Percentiles rank a stretch among this genome's conserved stretches.
Conservation (phyloP, 192 early-diverging fungal species). For the Rhizophagus sp. region DNA sequence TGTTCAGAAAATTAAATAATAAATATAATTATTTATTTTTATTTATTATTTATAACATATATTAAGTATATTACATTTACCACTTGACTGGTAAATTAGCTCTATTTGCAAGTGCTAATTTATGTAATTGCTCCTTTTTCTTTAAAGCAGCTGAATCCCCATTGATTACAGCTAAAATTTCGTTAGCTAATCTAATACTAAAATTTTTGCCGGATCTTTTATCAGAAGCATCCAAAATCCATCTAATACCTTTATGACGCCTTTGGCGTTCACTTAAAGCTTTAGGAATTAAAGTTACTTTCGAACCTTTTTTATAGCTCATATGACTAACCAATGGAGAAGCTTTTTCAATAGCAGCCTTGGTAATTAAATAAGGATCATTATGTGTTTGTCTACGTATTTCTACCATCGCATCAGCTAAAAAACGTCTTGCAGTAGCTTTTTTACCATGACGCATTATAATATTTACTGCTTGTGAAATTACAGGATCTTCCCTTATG, state of each 20-base stretch:
- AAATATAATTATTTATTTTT: background rate
- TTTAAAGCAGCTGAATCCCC: conserved; percentile 66
- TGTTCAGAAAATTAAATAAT: background rate
- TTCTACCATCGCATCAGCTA: conserved; percentile 66
- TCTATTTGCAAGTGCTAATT: conserved; percentile 79
- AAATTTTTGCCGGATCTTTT: conserved; percentile 66
- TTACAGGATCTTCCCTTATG: conserved; percentile 60
- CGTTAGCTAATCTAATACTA: conserved; percentile 70
- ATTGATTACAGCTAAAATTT: conserved; percentile 80
- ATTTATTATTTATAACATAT: background rate
- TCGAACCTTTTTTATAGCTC: conserved; percentile 75
- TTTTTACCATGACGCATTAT: conserved; percentile 95
- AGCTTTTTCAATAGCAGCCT: conserved; percentile 71
- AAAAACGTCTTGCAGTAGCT: conserved; percentile 65
- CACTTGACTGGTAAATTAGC: conserved; percentile 62
- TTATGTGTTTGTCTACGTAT: conserved; percentile 62
- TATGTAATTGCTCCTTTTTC: conserved; percentile 79
- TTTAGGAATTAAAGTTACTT: conserved; percentile 75
- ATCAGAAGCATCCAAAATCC: conserved; percentile 78
- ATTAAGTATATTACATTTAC: background rate
- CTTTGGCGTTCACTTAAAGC: conserved; percentile 80
- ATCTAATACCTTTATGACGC: conserved; percentile 75
- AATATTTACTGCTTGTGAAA: conserved; percentile 83
- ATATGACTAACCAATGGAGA: conserved; percentile 77
- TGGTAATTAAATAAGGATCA: conserved; percentile 67